These are phyloP conservation scores for Lactifluus volemus DNA, from an alignment of 768 basidiomycete species.

Conservation along the genomic window DNA sequence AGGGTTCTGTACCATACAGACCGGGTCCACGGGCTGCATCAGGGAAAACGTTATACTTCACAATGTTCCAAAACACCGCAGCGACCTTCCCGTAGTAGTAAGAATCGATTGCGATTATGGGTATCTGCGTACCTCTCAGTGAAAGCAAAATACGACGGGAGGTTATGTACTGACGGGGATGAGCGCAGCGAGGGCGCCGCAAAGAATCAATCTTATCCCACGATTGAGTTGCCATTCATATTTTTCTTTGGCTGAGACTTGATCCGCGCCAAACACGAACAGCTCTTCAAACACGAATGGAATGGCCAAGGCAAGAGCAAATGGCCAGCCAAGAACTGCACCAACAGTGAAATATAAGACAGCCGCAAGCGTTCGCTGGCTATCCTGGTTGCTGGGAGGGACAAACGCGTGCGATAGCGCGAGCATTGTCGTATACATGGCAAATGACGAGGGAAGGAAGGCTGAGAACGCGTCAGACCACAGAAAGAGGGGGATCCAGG, in stretches of 20 bases:
- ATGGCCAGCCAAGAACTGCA: conserved; percentile 94
- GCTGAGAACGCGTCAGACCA: conserved; percentile 38
- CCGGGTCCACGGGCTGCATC: conserved; percentile 73
- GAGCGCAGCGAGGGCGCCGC: conserved; percentile 47
- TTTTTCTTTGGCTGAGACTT: conserved; percentile 38
- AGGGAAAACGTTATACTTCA: conserved; percentile 89
- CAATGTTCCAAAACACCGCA: conserved; percentile 87
- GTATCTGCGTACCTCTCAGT: conserved; percentile 46
- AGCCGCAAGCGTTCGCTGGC: conserved; percentile 50
- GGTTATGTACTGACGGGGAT: conserved; percentile 45
- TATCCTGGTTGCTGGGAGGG: conserved; percentile 45
- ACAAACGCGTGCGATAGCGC: conserved; percentile 65
- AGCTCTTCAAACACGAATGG: conserved; percentile 91
- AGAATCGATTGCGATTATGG: conserved; percentile 77
- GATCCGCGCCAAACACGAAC: conserved; percentile 65
- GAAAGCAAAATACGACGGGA: not conserved
- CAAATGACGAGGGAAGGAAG: conserved; percentile 90
- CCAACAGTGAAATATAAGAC: conserved; percentile 71
- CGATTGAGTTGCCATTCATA: conserved; percentile 52
- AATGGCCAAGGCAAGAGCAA: conserved; percentile 76
- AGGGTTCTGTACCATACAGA: conserved; percentile 88
- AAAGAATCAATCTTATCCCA: conserved; percentile 46
- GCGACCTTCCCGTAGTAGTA: conserved; percentile 73
- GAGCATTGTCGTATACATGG: conserved; percentile 81
- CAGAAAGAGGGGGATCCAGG: not conserved